phyloP scores from a whole-genome alignment of 106 monocot species.

The Alisma plantagoaquatica region DNA sequence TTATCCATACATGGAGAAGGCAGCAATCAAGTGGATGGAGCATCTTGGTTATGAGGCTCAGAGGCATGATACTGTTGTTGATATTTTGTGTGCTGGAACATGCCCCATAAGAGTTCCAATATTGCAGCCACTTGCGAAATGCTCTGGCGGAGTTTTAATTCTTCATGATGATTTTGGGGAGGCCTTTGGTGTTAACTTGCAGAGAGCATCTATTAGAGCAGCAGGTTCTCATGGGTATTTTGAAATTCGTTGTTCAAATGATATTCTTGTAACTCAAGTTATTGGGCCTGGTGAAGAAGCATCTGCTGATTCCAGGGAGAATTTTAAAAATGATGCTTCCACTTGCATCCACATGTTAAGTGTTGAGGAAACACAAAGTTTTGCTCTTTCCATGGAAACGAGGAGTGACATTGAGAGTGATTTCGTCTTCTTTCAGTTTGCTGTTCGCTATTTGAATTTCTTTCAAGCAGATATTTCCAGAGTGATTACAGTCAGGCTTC shows the following conservation, averaged over 20 bases:
- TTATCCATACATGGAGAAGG: slow-evolving; percentile 93
- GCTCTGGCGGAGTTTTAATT: slow-evolving; percentile 86
- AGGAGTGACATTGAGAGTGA: slow-evolving; percentile 66
- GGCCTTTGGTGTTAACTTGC: slow-evolving; percentile 97
- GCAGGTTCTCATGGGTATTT: slow-evolving; percentile 90
- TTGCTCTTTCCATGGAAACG: slow-evolving; percentile 81
- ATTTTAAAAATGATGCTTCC: slow-evolving; percentile 82
- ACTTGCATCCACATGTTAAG: slow-evolving; percentile 86
- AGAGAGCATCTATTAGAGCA: slow-evolving; percentile 75
- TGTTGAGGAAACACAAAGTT: slow-evolving; percentile 92
- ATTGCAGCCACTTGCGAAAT: slow-evolving; percentile 79
- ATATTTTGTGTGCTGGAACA: slow-evolving; percentile 85
- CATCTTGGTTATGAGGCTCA: slow-evolving; percentile 70
- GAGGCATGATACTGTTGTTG: slow-evolving; percentile 58
- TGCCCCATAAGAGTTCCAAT: slow-evolving; percentile 87
- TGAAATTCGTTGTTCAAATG: slow-evolving; percentile 92
- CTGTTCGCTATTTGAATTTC: slow-evolving; percentile 62
- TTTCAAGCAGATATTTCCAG: slow-evolving; percentile 79
- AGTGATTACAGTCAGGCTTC: slow-evolving; percentile 85
- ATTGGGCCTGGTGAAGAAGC: slow-evolving; percentile 98
- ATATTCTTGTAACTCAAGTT: slow-evolving; percentile 89
- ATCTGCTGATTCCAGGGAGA: slow-evolving; percentile 64
- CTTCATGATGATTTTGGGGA: slow-evolving; percentile 99
- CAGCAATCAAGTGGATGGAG: slow-evolving; percentile 91
- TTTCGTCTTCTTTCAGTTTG: slow-evolving; percentile 88